Conservation (phyloP, 768 basidiomycete species). For the Nidula microcarpa region DNA sequence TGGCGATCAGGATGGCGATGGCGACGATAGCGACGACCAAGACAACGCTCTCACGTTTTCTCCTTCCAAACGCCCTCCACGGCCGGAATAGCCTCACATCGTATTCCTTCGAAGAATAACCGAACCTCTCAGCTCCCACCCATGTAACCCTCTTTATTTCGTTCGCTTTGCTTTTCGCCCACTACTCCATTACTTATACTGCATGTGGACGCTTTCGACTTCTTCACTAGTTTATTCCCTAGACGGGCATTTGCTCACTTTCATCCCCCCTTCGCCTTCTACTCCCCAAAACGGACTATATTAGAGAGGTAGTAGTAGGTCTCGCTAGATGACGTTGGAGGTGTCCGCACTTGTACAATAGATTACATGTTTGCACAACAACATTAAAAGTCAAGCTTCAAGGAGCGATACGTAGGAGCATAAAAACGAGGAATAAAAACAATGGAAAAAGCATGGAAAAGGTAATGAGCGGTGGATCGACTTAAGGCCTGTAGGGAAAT, state of each 20-base stretch:
- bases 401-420: background rate
- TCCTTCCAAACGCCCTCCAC: constrained; percentile 14
- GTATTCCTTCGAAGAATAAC: too few species aligned
- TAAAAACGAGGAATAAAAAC: constrained; percentile 4
- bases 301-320: constrained; percentile 15
- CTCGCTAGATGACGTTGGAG: constrained; percentile 15
- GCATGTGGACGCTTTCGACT: background rate
- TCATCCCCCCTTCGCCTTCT: background rate
- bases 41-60: constrained; percentile 27
- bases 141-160: background rate
- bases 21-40: constrained; percentile 13
- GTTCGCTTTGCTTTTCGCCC: background rate
- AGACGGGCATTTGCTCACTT: background rate
- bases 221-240: background rate
- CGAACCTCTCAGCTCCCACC: too few species aligned
- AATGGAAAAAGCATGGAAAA: constrained; percentile 1
- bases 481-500: background rate
- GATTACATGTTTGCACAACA: constrained; percentile 22
- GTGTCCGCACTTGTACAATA: constrained; percentile 24
- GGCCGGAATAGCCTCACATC: background rate
- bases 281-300: constrained; percentile 1
- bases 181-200: constrained; percentile 12
- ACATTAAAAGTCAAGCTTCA: constrained; percentile 3
- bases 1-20: constrained; percentile 22
- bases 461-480: background rate